Percentiles rank a stretch among this genome's conserved stretches.
phyloP scores from a whole-genome alignment of 495 filamentous ascomycete genomes.

The Aspergillus sparsus region DNA sequence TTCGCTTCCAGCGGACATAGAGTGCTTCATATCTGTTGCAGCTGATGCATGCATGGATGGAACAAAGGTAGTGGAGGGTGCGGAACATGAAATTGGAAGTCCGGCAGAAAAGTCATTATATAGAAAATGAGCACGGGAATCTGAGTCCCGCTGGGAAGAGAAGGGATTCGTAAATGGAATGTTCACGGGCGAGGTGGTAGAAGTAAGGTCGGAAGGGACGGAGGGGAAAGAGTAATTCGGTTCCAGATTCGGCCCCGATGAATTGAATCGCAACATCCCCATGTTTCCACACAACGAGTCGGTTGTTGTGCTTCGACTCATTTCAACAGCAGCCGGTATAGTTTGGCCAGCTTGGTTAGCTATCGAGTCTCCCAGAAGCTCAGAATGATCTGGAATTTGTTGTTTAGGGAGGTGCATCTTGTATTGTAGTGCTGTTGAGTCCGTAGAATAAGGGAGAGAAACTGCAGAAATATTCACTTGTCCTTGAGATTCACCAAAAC shows the following conservation, averaged over 20 bases:
- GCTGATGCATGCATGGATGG: constrained; percentile 22
- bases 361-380: constrained; percentile 22
- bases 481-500: constrained; percentile 33
- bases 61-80: constrained; percentile 33
- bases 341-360: constrained; percentile 26
- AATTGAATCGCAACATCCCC: constrained; percentile 47
- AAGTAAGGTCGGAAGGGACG: constrained; percentile 37
- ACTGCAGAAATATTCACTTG: constrained; percentile 33
- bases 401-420: constrained; percentile 23
- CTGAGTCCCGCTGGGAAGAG: constrained; percentile 34
- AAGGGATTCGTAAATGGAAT: constrained; percentile 30
- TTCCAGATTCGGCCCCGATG: constrained; percentile 40
- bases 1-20: constrained; percentile 38
- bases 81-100: constrained; percentile 38
- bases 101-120: constrained; percentile 31
- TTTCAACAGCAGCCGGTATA: constrained; percentile 33
- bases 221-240: constrained; percentile 33
- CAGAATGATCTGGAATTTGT: constrained; percentile 20
- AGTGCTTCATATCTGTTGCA: constrained; percentile 39
- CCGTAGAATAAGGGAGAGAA: constrained; percentile 33
- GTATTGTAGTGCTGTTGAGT: constrained; percentile 30
- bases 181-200: constrained; percentile 36
- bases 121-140: constrained; percentile 30
- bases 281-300: constrained; percentile 49
- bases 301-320: constrained; percentile 49